phyloP scores from a whole-genome alignment of 1,284 basidiomycete species.

The Cryptococcus hybrid region DNA sequence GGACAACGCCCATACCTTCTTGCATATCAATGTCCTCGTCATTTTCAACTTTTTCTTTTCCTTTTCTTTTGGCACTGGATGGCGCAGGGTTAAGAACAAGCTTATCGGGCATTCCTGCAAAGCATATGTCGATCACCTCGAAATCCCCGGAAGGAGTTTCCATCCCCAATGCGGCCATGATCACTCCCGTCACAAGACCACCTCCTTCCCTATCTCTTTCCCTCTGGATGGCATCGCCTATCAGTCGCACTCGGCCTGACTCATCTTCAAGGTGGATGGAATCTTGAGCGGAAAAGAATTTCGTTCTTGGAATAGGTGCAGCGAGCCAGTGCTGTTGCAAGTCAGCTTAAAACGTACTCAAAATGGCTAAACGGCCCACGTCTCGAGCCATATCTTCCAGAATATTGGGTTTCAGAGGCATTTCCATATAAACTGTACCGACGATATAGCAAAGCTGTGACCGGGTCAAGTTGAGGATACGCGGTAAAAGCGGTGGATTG shows the following conservation, averaged over 20 bases:
- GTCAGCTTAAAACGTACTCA: not conserved
- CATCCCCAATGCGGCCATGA: conserved; percentile 82
- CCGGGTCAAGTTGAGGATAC: conserved; percentile 85
- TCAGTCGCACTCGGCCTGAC: conserved; percentile 83
- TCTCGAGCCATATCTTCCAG: conserved; percentile 91
- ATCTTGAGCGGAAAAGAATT: conserved; percentile 76
- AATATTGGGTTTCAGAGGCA: conserved; percentile 97
- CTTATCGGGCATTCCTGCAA: conserved; percentile 74
- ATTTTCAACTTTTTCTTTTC: conserved; percentile 46
- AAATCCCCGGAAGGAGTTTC: conserved; percentile 81
- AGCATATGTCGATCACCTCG: conserved; percentile 86
- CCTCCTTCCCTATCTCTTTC: conserved; percentile 53
- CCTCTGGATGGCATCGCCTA: conserved; percentile 61
- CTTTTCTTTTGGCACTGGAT: conserved; percentile 43
- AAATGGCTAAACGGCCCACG: conserved; percentile 55
- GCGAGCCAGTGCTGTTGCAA: conserved; percentile 76
- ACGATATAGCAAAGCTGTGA: conserved; percentile 84
- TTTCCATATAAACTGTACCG: conserved; percentile 95
- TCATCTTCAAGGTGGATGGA: conserved; percentile 91
- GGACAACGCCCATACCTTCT: not conserved
- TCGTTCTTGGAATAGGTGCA: conserved; percentile 68
- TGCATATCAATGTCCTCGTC: conserved; percentile 26
- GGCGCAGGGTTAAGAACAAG: conserved; percentile 30
- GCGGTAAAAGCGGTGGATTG: conserved; percentile 68
- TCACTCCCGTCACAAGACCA: conserved; percentile 82